A percentile compares a stretch with the other conserved stretches of the same genome.
Evolutionary conservation across 176 grass and related monocot genomes (phyloP).

Genomic region (Urochloa ruziziensis): DNA sequence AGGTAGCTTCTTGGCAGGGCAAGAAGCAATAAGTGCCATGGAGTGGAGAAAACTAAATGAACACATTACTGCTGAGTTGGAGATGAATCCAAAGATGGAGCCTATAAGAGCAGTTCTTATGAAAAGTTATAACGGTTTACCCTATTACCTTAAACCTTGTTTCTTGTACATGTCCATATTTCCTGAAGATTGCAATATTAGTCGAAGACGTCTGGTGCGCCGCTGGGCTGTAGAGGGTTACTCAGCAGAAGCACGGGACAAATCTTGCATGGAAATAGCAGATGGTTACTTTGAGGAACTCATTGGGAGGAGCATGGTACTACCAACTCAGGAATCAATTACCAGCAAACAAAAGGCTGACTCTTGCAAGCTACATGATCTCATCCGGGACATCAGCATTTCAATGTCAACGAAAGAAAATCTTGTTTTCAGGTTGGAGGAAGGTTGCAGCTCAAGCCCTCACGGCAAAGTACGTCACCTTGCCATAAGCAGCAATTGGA

Average conservation of each 20-base stretch:
- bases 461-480: not conserved
- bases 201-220: not conserved
- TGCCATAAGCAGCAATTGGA: not conserved
- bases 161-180: slow-evolving; percentile 37
- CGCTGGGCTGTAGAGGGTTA: slow-evolving; percentile 44
- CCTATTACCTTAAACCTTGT: slow-evolving; percentile 39
- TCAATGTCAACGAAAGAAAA: slow-evolving; percentile 5
- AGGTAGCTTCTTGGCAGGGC: slow-evolving; percentile 14
- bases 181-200: slow-evolving; percentile 17
- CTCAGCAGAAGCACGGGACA: not conserved
- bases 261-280: not conserved
- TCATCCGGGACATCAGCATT: slow-evolving; percentile 19
- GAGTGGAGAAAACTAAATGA: slow-evolving; percentile 23
- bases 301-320: not conserved
- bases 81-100: slow-evolving; percentile 4
- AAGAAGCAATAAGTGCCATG: not conserved
- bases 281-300: slow-evolving; percentile 13
- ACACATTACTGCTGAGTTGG: slow-evolving; percentile 17
- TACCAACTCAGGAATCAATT: not conserved
- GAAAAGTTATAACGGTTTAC: slow-evolving; percentile 39
- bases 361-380: slow-evolving; percentile 28
- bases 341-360: not conserved
- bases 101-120: not conserved
- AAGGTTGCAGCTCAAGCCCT: not conserved
- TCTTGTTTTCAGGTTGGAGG: slow-evolving; percentile 3